Base-by-base conservation (phyloP, 2,329 filamentous ascomycete genomes). In the Microascus cirrosus region DNA sequence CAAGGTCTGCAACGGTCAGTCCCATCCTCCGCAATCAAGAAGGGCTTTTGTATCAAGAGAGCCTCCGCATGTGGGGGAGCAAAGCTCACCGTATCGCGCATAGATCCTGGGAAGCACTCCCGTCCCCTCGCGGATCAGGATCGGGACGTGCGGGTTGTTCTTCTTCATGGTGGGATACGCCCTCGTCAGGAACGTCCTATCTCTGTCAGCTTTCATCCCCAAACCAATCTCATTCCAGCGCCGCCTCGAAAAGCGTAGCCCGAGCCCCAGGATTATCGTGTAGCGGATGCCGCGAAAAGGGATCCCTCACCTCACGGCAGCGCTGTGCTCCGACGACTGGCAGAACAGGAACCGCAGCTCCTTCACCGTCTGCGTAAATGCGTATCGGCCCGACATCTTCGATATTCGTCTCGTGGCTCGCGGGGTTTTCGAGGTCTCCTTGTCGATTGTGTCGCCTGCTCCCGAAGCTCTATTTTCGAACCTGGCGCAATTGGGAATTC, bases 131-230 rank as follows among this genome's bases (percentile, higher is more conserved):
- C 94, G 89, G 68, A 99, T 85, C 79, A 99, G 79, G 74, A 99
- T 97, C 58, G 94, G 94, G 54, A 83, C 92, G 73, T 89, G 79
- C 59, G 94, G 94, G 78, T 99, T 99, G 81, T 93, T 89, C 81
- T 95, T 95, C 85, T 99, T 99, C 93, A 99, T 97, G 60, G 89
- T 94, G 53, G 94, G 94, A 74, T 99, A 99, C 64, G 91, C 86
- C 71, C 90, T 85, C 63, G 86, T 87, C 64, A 99, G 81, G 76
- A 99, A 99, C 34, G 88, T 86, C 73, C 94, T 96, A 66, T 24
- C 57, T n/a, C 13, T 6, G 13, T 45, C 39, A 45, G 39, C 39
- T 45, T 7, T 8, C 12, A 24, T 22, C 11, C 45, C 20, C 45
- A 24, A 24, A 50, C n/a, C 42, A 4, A n/a, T 32, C 28, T 8